Conservation (phyloP, 495 filamentous ascomycete species). For the Penicillium daleae region DNA sequence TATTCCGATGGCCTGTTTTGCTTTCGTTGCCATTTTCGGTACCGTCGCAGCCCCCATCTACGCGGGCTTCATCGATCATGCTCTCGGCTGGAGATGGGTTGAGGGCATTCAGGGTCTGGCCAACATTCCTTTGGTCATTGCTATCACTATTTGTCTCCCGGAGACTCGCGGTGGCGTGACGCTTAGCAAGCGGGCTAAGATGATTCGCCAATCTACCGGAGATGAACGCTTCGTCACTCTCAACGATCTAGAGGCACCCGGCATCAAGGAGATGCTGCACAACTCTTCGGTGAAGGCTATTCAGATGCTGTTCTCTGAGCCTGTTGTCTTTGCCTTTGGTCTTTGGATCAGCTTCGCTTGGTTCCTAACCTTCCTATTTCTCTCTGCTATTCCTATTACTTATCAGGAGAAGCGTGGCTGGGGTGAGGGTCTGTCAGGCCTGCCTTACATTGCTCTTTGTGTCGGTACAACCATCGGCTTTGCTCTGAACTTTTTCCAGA, state of each 20-base stretch:
- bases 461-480: constrained; percentile 70
- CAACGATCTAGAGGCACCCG: constrained; percentile 57
- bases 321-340: constrained; percentile 73
- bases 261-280: constrained; percentile 43
- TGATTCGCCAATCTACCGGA: constrained; percentile 57
- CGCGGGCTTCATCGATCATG: constrained; percentile 72
- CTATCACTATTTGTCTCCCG: constrained; percentile 57
- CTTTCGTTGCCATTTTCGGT: constrained; percentile 72
- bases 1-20: constrained; percentile 80
- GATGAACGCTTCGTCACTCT: constrained; percentile 71
- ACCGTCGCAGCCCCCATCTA: constrained; percentile 73
- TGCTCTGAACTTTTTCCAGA: constrained; percentile 54
- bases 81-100: constrained; percentile 76
- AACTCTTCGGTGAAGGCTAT: constrained; percentile 57
- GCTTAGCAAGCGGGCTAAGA: constrained; percentile 61
- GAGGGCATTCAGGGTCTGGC: constrained; percentile 79
- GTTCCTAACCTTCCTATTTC: constrained; percentile 77
- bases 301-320: constrained; percentile 72
- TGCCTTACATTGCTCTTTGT: constrained; percentile 74
- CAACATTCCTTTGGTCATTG: constrained; percentile 61
- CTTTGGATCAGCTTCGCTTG: constrained; percentile 76
- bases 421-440: constrained; percentile 63
- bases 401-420: constrained; percentile 72
- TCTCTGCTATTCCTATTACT: constrained; percentile 72
- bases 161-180: constrained; percentile 71